Base-by-base conservation (phyloP, 2,329 filamentous ascomycete genomes). In the Curvularia verruculosa region DNA sequence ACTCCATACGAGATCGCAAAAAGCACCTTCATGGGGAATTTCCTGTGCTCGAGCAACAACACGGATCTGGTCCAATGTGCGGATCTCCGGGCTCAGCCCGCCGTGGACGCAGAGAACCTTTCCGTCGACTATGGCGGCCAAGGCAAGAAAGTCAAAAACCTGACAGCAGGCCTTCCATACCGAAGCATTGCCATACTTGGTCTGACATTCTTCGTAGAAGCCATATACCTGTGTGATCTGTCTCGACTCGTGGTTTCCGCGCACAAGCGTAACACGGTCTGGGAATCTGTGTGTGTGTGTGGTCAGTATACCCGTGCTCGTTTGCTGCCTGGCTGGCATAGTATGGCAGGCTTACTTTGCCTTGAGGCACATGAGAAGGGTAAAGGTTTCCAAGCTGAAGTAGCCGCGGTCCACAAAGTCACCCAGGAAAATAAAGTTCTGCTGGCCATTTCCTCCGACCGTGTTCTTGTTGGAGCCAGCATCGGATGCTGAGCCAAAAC, bases 81-180 rank as follows among this genome's bases (percentile, higher is more conserved):
- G 85, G 77, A 99, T 98, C 79, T 99, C 96, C n/a, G 95, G 95
- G 60, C 91, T 96, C 62, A 99, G 84, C 66, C 95, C 95, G 69
- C 95, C 95, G 83, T 99, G 95, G 58, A 99, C 89, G 80, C 95
- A 99, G 81, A 99, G 96, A 75, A 99, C 97, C 82, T 98, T 94
- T 82, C 96, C 96, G 81, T 99, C 94, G 78, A 99, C 96, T 71
- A 99, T 87, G 68, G 95, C 95, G 64, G 94, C 97, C 67, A 99
- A 87, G 66, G 95, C 94, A 37, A 99, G 90, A 82, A 95, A 99
- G 81, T 99, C 95, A 81, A 99, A 99, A 52, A 99, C 89, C 78
- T 99, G 94, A 75, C 93, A 97, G 78, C 96, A 99, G 77, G 92
- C 97, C 83, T 97, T 97, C 95, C 95, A 99, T 63, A 99, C 95